A percentile compares a stretch with the other conserved stretches of the same genome.
These are phyloP conservation scores for Hyphodiscus sp. DNA, from an alignment of 2,329 filamentous ascomycete genomes.

Conservation along the genomic window DNA sequence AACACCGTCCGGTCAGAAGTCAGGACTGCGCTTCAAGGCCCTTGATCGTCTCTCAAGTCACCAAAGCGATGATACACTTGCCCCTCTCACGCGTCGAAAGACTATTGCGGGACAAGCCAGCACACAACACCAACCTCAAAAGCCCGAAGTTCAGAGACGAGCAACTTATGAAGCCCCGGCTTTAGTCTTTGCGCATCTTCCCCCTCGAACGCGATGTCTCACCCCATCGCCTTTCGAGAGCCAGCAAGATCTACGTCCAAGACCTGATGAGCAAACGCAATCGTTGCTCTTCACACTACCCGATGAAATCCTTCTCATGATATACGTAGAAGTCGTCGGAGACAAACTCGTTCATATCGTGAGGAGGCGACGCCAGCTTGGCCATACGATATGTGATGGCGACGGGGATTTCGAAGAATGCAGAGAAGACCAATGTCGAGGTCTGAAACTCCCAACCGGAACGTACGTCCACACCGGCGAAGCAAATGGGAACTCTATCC, in stretches of 20 bases:
- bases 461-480: not conserved
- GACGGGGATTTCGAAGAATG: conserved; percentile 6
- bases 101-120: not conserved
- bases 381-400: conserved; percentile 10
- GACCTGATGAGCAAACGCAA: conserved; percentile 7
- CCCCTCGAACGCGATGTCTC: conserved; percentile 7
- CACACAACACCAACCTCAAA: not conserved
- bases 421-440: conserved; percentile 9
- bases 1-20: not conserved
- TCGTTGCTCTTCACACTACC: conserved; percentile 10
- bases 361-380: conserved; percentile 7
- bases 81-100: not conserved
- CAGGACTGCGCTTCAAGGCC: not conserved
- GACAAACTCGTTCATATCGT: conserved; percentile 14
- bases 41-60: not conserved
- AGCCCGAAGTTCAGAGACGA: not conserved
- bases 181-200: not conserved
- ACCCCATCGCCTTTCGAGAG: conserved; percentile 4
- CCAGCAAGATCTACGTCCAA: not conserved
- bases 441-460: conserved; percentile 15
- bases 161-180: conserved; percentile 1
- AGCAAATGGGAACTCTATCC: conserved; percentile 6
- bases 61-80: not conserved
- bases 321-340: conserved; percentile 16
- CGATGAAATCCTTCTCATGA: conserved; percentile 8